Percentiles rank a stretch among this genome's conserved stretches.
phyloP scores from a whole-genome alignment of 495 filamentous ascomycete species.

The Neurospora sp. region DNA sequence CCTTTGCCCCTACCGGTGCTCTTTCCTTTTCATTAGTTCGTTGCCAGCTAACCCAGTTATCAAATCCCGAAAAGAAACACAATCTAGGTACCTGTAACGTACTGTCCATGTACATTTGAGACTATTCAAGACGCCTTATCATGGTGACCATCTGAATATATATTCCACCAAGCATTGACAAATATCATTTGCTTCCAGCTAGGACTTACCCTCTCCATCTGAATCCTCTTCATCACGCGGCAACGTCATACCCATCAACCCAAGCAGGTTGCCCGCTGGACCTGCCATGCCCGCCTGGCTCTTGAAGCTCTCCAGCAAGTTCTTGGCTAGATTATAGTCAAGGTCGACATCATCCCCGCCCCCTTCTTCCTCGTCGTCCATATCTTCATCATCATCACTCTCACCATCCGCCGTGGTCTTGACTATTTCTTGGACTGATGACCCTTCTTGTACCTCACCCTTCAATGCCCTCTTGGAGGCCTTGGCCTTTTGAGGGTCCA shows the following conservation, averaged over 20 bases:
- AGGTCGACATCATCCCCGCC: slow-evolving; percentile 52
- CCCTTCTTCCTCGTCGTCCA: slow-evolving; percentile 20
- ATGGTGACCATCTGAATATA: neutral
- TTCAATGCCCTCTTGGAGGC: slow-evolving; percentile 4
- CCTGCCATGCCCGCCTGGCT: slow-evolving; percentile 75
- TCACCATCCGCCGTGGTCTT: slow-evolving; percentile 6
- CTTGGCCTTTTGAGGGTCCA: slow-evolving; percentile 36
- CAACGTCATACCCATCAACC: slow-evolving; percentile 69
- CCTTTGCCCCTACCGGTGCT: neutral
- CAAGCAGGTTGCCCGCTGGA: slow-evolving; percentile 75
- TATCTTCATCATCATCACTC: neutral
- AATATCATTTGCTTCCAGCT: neutral
- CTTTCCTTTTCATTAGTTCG: neutral
- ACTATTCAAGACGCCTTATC: neutral
- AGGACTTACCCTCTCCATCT: neutral
- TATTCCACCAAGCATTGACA: neutral
- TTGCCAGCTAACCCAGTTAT: neutral
- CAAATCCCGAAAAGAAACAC: neutral
- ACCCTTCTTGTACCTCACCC: slow-evolving; percentile 1
- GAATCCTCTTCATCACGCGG: slow-evolving; percentile 62
- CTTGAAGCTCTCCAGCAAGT: slow-evolving; percentile 86
- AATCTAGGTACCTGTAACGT: neutral
- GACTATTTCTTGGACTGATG: neutral
- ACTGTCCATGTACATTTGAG: neutral
- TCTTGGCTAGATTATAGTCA: slow-evolving; percentile 82